Base-by-base conservation (phyloP, 768 basidiomycete genomes). In the Kwoniella sp. region DNA sequence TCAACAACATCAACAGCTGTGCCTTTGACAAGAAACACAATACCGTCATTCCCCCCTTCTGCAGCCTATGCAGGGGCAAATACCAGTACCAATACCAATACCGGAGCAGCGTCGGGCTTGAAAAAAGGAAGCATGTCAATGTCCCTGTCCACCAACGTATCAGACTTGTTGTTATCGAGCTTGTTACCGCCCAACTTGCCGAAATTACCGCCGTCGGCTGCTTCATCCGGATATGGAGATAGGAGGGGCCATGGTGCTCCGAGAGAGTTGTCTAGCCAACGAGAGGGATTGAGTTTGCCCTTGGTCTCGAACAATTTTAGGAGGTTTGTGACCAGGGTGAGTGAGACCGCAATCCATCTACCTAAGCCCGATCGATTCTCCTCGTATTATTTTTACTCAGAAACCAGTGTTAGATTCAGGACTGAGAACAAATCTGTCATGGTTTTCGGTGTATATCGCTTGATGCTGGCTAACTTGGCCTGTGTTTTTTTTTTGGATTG, bases 221-320 rank as follows among this genome's bases (percentile, higher is more conserved):
- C 30, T 21, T 24, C 58, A 37, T 25, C 24, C 19, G 29, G 25
- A 50, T 33, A 51, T 44, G 40, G 40, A 6, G 40, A 44, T 36
- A 52, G 56, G 26, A 55, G 27, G 19, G 60, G 48, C 48, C 59
- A 21, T 24, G 67, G 60, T 46, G 67, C 51, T 51, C 68, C 69
- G 26, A 67, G 73, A 30, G 71, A 72, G 46, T 59, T 80, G 27
- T 74, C 70, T 21, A 70, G 72, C 4, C 77, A 78, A 58, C 53
- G 73, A 52, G 78, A 80, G 44, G 85, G 90, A 0, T 83, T 95
- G 4, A 90, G 90, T 0, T 81, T 95, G 2, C 89, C 87, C 0
- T 86, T 87, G 26, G 88, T 88, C 67, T 87, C 89, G 1, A 85
- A 83, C 68, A 91, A 92, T 74, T 93, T 93, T 73, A 85, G 88